Evolutionary conservation across 805 yeast species (phyloP).

Genomic region (Ogataea haglerorum): DNA sequence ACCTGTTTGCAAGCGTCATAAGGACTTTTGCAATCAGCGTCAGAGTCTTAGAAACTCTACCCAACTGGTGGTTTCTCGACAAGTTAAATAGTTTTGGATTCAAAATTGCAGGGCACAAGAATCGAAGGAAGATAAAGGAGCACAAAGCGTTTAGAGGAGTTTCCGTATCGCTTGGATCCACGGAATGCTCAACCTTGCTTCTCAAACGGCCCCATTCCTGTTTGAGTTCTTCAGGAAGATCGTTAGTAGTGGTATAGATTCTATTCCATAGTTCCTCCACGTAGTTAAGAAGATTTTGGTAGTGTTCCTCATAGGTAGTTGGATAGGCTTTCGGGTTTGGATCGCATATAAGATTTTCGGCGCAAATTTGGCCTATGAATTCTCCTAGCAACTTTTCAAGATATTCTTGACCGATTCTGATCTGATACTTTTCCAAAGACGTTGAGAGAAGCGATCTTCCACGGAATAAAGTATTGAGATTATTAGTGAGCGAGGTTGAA

Average conservation of each 20-base stretch:
- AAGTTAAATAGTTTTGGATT: slow-evolving; percentile 84
- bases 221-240: slow-evolving; percentile 67
- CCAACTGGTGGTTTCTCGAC: slow-evolving; percentile 66
- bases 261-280: slow-evolving; percentile 62
- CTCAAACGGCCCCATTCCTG: slow-evolving; percentile 61
- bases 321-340: slow-evolving; percentile 65
- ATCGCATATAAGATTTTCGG: slow-evolving; percentile 61
- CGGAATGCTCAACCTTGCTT: slow-evolving; percentile 57
- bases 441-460: slow-evolving; percentile 84
- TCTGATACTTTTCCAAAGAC: slow-evolving; percentile 71
- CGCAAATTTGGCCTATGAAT: slow-evolving; percentile 51
- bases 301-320: slow-evolving; percentile 35
- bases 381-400: slow-evolving; percentile 68
- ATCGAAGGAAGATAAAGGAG: slow-evolving; percentile 79
- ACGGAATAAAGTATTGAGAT: slow-evolving; percentile 66
- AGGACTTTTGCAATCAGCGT: slow-evolving; percentile 78
- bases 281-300: slow-evolving; percentile 35
- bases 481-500: slow-evolving; percentile 32
- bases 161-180: slow-evolving; percentile 49
- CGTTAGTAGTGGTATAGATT: slow-evolving; percentile 65
- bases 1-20: slow-evolving; percentile 75
- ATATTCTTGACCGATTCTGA: slow-evolving; percentile 76
- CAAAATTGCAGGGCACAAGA: slow-evolving; percentile 85
- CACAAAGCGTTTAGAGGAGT: slow-evolving; percentile 69
- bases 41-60: slow-evolving; percentile 69